These are phyloP conservation scores for Sicyos edulis DNA, from an alignment of 306 rosid genomes.

Conservation along the genomic window DNA sequence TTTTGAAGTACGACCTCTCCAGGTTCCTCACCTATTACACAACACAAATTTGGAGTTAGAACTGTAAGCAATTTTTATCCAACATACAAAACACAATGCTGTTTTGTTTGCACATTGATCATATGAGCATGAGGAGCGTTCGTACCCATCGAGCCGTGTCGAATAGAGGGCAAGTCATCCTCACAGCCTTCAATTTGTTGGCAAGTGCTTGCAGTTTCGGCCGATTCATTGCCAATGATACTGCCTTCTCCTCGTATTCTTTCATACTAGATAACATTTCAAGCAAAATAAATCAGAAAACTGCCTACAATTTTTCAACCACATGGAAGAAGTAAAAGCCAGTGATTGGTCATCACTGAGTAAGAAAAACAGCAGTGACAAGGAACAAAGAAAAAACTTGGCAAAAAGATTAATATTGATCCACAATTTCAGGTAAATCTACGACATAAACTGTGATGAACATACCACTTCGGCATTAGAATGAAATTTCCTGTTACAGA, in stretches of 20 bases:
- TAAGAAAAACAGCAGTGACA: background rate
- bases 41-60: background rate
- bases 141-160: conserved; percentile 91
- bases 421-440: too few species aligned
- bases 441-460: too few species aligned
- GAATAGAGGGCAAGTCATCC: conserved; percentile 84
- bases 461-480: too few species aligned
- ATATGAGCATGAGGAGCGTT: background rate
- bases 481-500: too few species aligned
- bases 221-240: conserved; percentile 67
- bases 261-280: conserved; percentile 49
- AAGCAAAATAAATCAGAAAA: conserved; percentile 5
- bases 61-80: background rate
- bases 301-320: background rate
- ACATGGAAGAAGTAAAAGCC: background rate
- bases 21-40: conserved; percentile 38
- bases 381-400: background rate
- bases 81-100: background rate
- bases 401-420: background rate
- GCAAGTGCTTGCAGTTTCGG: conserved; percentile 71
- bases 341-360: background rate
- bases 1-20: conserved; percentile 40
- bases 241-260: conserved; percentile 95
- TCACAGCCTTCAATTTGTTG: conserved; percentile 66
- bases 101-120: too few species aligned